Percentiles rank a stretch among this genome's conserved stretches.
Conservation (phyloP, 257 asterid species). For the Solanum tarijense region DNA sequence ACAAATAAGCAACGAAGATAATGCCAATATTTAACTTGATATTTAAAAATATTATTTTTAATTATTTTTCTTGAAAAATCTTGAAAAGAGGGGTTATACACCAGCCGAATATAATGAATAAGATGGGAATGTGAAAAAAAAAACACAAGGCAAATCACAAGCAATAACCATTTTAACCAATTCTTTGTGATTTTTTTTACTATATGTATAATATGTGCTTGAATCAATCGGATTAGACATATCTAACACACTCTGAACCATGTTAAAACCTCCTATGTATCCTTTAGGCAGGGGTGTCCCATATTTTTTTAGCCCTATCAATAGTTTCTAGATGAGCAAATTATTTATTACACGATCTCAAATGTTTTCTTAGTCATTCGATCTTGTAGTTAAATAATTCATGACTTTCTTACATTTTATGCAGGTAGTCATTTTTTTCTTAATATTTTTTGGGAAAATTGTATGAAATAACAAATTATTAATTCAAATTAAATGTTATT, state of each 20-base stretch:
- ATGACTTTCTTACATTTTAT: neutral
- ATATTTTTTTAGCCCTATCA: neutral
- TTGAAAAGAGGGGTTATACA: too few relatives aligned
- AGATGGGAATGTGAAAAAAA: neutral
- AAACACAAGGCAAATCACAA: neutral
- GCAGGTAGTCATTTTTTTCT: neutral
- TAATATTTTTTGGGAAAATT: too few relatives aligned
- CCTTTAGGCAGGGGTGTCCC: neutral
- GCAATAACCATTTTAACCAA: too few relatives aligned
- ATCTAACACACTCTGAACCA: neutral
- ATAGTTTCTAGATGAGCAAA: neutral
- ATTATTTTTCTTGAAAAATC: too few relatives aligned
- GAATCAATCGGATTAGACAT: neutral
- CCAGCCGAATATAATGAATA: too few relatives aligned
- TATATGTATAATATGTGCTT: neutral
- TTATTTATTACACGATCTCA: neutral
- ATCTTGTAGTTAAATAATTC: neutral
- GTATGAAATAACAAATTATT: too few relatives aligned
- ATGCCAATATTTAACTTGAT: neutral
- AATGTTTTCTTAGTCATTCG: neutral
- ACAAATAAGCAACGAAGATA: neutral
- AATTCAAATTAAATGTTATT: too few relatives aligned
- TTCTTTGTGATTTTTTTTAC: too few relatives aligned
- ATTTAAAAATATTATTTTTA: too few relatives aligned
- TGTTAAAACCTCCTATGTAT: neutral